Conservation (phyloP, 805 yeast genomes). For the Lipomyces orientalis region DNA sequence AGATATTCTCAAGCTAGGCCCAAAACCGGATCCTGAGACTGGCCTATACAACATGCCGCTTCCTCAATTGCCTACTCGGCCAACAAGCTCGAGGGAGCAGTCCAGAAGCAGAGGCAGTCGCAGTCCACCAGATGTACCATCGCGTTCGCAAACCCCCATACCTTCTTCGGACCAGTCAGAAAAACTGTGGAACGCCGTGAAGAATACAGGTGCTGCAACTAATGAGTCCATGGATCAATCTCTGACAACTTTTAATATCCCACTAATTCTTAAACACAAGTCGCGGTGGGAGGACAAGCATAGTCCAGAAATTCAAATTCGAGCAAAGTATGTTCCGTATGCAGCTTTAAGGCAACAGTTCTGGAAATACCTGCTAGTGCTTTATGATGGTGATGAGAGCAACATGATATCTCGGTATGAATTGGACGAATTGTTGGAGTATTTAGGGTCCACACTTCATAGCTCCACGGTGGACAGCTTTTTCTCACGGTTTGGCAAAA, state of each 20-base stretch:
- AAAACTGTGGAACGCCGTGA: background rate
- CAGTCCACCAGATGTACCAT: background rate
- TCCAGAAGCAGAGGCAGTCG: slow-evolving; percentile 1
- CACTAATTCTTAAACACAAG: slow-evolving; percentile 45
- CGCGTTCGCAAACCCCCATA: background rate
- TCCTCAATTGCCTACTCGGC: background rate
- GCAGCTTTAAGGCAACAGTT: slow-evolving; percentile 65
- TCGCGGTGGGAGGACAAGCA: slow-evolving; percentile 47
- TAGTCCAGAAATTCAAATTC: slow-evolving; percentile 61
- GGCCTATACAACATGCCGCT: slow-evolving; percentile 43
- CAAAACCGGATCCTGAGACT: slow-evolving; percentile 46
- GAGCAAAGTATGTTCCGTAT: slow-evolving; percentile 72
- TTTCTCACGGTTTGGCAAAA: slow-evolving; percentile 39
- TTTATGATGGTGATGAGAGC: slow-evolving; percentile 53
- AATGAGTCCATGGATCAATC: slow-evolving; percentile 1
- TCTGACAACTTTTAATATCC: slow-evolving; percentile 44
- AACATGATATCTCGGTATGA: slow-evolving; percentile 62
- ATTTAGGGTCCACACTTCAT: slow-evolving; percentile 60
- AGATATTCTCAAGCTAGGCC: slow-evolving; percentile 50
- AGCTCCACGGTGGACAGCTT: slow-evolving; percentile 43
- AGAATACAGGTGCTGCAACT: background rate
- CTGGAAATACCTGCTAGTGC: slow-evolving; percentile 66
- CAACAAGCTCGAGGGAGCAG: background rate
- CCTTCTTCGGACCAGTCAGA: background rate
- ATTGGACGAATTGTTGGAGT: slow-evolving; percentile 65